phyloP scores from a whole-genome alignment of 768 basidiomycete genomes.

The Agrocybe praecox region DNA sequence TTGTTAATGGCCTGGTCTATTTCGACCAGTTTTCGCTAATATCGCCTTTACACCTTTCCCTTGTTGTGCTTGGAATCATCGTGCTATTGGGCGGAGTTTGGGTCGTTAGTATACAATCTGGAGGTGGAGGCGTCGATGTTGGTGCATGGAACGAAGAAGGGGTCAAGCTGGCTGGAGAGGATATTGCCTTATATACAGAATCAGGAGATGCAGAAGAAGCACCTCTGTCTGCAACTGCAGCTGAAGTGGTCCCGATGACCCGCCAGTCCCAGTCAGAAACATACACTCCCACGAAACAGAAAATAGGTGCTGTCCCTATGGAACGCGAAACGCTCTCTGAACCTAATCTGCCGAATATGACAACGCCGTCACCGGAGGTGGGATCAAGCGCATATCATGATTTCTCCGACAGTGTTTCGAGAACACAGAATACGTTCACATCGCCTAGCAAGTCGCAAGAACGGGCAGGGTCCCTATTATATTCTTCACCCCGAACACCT shows the following conservation, averaged over 20 bases:
- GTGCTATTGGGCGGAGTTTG: conserved; percentile 87
- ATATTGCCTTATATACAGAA: conserved; percentile 20
- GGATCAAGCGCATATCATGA: conserved; percentile 5
- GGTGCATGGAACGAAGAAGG: conserved; percentile 52
- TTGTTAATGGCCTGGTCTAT: conserved; percentile 88
- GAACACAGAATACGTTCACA: conserved; percentile 10
- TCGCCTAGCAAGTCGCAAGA: conserved; percentile 10
- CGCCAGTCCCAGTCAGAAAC: conserved; percentile 8
- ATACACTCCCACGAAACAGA: conserved; percentile 1
- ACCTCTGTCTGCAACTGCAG: background rate
- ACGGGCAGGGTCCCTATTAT: conserved; percentile 15
- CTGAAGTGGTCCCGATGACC: conserved; percentile 4
- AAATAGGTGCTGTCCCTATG: conserved; percentile 27
- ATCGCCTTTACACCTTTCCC: conserved; percentile 62
- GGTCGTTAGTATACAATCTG: conserved; percentile 81
- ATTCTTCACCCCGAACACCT: conserved; percentile 14
- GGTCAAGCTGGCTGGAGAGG: conserved; percentile 32
- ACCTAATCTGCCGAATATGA: conserved; percentile 23
- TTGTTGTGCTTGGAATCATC: conserved; percentile 77
- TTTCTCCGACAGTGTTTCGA: background rate
- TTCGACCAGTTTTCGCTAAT: conserved; percentile 85
- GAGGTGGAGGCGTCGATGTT: conserved; percentile 50
- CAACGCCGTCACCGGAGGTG: conserved; percentile 2
- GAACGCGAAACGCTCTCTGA: conserved; percentile 35
- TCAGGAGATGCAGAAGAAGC: conserved; percentile 20